Evolutionary conservation across 768 basidiomycete species (phyloP).

Genomic region (Termitomyces sp.): DNA sequence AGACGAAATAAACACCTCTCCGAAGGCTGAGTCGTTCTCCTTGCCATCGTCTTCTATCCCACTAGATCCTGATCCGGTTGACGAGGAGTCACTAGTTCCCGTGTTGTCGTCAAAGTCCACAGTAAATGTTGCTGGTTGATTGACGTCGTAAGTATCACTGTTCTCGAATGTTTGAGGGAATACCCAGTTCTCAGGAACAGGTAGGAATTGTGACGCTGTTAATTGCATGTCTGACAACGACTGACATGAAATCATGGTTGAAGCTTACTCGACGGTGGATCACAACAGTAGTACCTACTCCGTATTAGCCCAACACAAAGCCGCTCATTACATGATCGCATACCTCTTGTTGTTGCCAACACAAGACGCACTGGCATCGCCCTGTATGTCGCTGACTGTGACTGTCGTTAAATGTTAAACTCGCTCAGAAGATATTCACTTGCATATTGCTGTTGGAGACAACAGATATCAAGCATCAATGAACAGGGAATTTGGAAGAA

Average conservation of each 20-base stretch:
- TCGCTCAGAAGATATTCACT: not conserved
- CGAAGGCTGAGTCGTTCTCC: not conserved
- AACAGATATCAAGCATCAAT: not conserved
- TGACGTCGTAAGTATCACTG: not conserved
- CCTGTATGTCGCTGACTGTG: not conserved
- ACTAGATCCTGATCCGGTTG: not conserved
- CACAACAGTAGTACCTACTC: not conserved
- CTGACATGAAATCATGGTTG: not conserved
- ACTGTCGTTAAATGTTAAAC: not conserved
- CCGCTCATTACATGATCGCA: not conserved
- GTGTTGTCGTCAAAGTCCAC: not conserved
- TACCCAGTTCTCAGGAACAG: not conserved
- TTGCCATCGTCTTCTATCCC: not conserved
- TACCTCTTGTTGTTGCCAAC: slow-evolving; percentile 1
- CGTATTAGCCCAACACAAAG: not conserved
- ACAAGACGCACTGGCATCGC: not conserved
- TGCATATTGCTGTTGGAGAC: not conserved
- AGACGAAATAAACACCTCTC: not conserved
- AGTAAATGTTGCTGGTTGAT: not conserved
- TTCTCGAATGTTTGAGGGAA: not conserved
- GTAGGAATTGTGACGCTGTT: not conserved
- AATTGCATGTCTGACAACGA: not conserved
- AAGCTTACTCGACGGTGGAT: not conserved
- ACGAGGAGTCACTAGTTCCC: not conserved
- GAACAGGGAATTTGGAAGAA: not conserved